Base-by-base conservation (phyloP, 352 stramenopile species). In the Phytopythium delawarense region DNA sequence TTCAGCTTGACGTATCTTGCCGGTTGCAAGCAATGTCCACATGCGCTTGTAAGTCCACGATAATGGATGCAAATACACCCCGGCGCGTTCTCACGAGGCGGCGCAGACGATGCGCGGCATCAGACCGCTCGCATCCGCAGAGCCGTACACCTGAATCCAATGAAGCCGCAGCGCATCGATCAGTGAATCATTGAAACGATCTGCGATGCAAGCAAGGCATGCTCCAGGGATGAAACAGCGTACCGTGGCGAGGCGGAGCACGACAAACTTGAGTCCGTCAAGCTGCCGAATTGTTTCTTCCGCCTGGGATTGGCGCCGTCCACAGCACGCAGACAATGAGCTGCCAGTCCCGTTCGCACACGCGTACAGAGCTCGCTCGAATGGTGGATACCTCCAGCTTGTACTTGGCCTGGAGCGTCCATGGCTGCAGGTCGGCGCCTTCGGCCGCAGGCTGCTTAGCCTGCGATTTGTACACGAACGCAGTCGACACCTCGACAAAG, bases 401-500 rank as follows among this genome's bases (percentile, higher is more conserved):
- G 75, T 85, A 96, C 69, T 92, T 94, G 45, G 87, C 87, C 50
- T 94, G 85, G 32, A 94, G 62, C 21, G 87, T 96, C 87, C 87
- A 96, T 11, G 87, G 87, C 40, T 89, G 70, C 5, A 94, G 66
- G 30, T 87, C 81, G 0, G 81, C 81, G 0, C 57, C 58, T 59
- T 96, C 87, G 13, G 69, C 71, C 4, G 85, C 87, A 0, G 87
- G 75, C 20, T 76, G 48, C 64, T 94, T 94, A 1, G 76, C 71
- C 64, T 94, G 84, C 28, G 85, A 93, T 64, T 92, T 94, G 79
- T 96, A 96, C 53, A 96, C 85, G 54, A 92, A 92, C n/a, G 81
- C 83, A 25, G 87, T 94, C 21, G 87, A 96, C 18, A 96, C 83
- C 70, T 96, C 87, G 61, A 96, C 63, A 59, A 82, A 94, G 32